Percentiles rank a stretch among this genome's conserved stretches.
phyloP scores from a whole-genome alignment of 352 stramenopile species.

The Blastocystis sp. region DNA sequence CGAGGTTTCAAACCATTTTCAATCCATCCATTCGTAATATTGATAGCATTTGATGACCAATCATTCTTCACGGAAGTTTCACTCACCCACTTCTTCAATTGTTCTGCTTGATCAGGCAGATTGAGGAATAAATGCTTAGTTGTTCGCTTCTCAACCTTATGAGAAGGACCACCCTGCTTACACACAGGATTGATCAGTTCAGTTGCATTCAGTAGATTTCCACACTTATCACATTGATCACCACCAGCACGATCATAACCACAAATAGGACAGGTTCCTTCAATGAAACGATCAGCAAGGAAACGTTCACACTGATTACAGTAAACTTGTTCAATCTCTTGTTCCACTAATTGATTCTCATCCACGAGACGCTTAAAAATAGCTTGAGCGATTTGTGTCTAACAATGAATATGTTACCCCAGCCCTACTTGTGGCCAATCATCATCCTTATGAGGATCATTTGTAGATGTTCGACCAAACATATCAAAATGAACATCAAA shows the following conservation, averaged over 20 bases:
- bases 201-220: constrained; percentile 62
- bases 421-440: constrained; percentile 67
- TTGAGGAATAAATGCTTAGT: constrained; percentile 65
- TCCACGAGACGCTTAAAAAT: constrained; percentile 76
- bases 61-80: constrained; percentile 21
- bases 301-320: constrained; percentile 62
- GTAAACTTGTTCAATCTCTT: constrained; percentile 64
- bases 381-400: constrained; percentile 79
- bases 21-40: constrained; percentile 66
- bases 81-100: constrained; percentile 55
- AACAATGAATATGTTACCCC: constrained; percentile 73
- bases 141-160: constrained; percentile 57
- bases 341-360: constrained; percentile 73
- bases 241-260: constrained; percentile 76
- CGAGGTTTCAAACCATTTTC: constrained; percentile 76
- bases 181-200: constrained; percentile 64
- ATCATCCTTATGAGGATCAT: constrained; percentile 31
- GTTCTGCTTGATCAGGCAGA: constrained; percentile 58
- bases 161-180: constrained; percentile 7
- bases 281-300: constrained; percentile 65
- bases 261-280: constrained; percentile 63
- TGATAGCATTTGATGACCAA: constrained; percentile 69
- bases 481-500: constrained; percentile 64
- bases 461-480: constrained; percentile 62
- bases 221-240: constrained; percentile 74